These are phyloP conservation scores for Annulohypoxylon maeteangense DNA, from an alignment of 495 filamentous ascomycete species.

Conservation along the genomic window DNA sequence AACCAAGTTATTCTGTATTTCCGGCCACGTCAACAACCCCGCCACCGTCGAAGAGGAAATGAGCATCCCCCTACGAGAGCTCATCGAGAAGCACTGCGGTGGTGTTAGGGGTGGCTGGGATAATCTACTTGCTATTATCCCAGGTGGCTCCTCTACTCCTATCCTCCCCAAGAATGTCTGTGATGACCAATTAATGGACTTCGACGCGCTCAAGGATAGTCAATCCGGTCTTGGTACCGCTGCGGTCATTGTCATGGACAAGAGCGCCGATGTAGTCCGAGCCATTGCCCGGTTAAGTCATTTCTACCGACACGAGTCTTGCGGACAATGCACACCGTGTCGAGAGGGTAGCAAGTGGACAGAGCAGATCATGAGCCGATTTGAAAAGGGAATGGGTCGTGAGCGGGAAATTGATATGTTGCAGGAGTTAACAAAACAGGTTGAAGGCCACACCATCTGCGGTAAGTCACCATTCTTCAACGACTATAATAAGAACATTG, in stretches of 20 bases:
- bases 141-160: slow-evolving; percentile 95
- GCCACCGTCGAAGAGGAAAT: slow-evolving; percentile 98
- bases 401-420: slow-evolving; percentile 98
- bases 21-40: slow-evolving; percentile 98
- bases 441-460: slow-evolving; percentile 98
- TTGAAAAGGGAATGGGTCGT: slow-evolving; percentile 88
- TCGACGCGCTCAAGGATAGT: slow-evolving; percentile 96
- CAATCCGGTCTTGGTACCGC: slow-evolving; percentile 98
- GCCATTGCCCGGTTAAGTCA: slow-evolving; percentile 90
- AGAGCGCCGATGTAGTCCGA: slow-evolving; percentile 93
- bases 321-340: slow-evolving; percentile 98
- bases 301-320: slow-evolving; percentile 98
- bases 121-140: slow-evolving; percentile 93
- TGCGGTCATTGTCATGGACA: slow-evolving; percentile 98
- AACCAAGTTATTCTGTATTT: slow-evolving; percentile 99
- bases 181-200: slow-evolving; percentile 98
- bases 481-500: neutral
- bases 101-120: slow-evolving; percentile 98
- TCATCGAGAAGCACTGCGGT: slow-evolving; percentile 97
- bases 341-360: slow-evolving; percentile 98
- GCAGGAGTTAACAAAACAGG: slow-evolving; percentile 98
- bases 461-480: slow-evolving; percentile 60
- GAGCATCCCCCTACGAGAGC: slow-evolving; percentile 91
- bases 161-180: slow-evolving; percentile 89
- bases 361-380: slow-evolving; percentile 96